Conservation (phyloP, 345 rosid species). For the Psidium friedrichsthalianum region DNA sequence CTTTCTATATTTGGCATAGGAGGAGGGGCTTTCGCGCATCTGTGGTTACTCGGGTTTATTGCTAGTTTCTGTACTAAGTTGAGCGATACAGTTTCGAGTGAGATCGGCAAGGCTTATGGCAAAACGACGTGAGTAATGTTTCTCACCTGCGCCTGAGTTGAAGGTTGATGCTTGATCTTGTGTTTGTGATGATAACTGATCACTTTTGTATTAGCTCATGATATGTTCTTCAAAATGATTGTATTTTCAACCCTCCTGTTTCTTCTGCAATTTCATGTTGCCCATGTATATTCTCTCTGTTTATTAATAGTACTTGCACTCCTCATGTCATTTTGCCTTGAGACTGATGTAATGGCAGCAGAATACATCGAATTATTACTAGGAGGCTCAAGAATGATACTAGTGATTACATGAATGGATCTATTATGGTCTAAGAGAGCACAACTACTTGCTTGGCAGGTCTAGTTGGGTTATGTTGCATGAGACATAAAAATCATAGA, state of each 20-base stretch:
- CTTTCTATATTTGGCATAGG: constrained; percentile 60
- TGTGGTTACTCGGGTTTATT: constrained; percentile 78
- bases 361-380: not conserved
- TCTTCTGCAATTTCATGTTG: not conserved
- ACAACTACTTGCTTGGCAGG: not conserved
- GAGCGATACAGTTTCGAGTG: constrained; percentile 88
- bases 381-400: not conserved
- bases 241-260: not conserved
- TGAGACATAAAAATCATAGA: not conserved
- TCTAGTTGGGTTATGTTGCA: not conserved
- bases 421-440: not conserved
- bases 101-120: constrained; percentile 96
- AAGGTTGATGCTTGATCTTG: not conserved
- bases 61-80: constrained; percentile 97
- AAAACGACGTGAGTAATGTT: constrained; percentile 69
- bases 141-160: not conserved
- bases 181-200: not conserved
- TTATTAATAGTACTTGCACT: not conserved
- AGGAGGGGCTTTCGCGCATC: constrained; percentile 41
- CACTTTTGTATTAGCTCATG: not conserved
- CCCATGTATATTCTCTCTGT: not conserved
- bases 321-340: not conserved
- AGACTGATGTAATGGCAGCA: not conserved
- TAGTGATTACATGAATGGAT: not conserved
- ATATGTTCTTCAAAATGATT: not conserved